A percentile compares a stretch with the other conserved stretches of the same genome.
phyloP scores from a whole-genome alignment of 306 rosid species.

The Quercus robur region DNA sequence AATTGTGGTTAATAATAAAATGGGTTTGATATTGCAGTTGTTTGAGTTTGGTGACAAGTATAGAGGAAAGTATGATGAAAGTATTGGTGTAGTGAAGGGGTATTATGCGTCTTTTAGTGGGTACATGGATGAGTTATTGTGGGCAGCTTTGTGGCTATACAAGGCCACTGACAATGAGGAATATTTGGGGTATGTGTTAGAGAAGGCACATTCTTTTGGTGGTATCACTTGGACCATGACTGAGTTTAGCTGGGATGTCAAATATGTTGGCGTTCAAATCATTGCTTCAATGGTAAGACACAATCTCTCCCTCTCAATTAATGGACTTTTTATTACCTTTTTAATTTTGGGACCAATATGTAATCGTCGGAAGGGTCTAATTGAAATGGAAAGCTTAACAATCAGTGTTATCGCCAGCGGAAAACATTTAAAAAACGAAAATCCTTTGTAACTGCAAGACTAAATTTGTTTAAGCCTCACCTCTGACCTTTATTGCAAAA shows the following conservation, averaged over 20 bases:
- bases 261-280: slow-evolving; percentile 67
- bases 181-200: slow-evolving; percentile 49
- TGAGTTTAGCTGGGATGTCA: slow-evolving; percentile 86
- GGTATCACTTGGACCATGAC: slow-evolving; percentile 76
- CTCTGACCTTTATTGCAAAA: too few species aligned
- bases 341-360: slow-evolving; percentile 2
- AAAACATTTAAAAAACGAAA: too few species aligned
- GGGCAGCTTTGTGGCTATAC: slow-evolving; percentile 84
- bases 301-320: not conserved
- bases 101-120: slow-evolving; percentile 79
- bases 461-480: too few species aligned
- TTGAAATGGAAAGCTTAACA: too few species aligned
- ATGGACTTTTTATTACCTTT: not conserved
- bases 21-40: slow-evolving; percentile 43
- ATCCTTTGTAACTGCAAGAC: too few species aligned
- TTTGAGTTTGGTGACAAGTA: slow-evolving; percentile 79
- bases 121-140: slow-evolving; percentile 78
- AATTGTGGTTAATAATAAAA: not conserved
- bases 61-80: slow-evolving; percentile 72
- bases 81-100: slow-evolving; percentile 57
- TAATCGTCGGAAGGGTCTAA: too few species aligned
- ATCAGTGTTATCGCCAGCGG: too few species aligned
- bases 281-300: slow-evolving; percentile 62
- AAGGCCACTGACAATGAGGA: slow-evolving; percentile 53
- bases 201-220: slow-evolving; percentile 58